Conservation (phyloP, 805 yeast genomes). For the Isabelozyma pseudorhagii region DNA sequence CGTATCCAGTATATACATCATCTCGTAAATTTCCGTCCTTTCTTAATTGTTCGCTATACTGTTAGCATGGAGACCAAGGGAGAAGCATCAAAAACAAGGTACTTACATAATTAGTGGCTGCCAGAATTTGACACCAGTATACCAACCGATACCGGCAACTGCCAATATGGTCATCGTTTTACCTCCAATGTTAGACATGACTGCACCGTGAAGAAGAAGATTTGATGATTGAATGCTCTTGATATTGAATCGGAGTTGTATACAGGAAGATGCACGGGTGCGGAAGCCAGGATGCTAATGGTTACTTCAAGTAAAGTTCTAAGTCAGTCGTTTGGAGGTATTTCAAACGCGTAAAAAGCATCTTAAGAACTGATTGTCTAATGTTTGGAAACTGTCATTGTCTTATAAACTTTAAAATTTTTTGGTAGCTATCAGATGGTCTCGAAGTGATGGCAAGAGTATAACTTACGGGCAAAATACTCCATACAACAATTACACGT, state of each 20-base stretch:
- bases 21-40: constrained; percentile 63
- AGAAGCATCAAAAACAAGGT: neutral
- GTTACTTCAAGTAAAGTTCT: too few species aligned
- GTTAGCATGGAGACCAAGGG: constrained; percentile 3
- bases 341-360: too few species aligned
- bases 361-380: too few species aligned
- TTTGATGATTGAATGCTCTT: neutral
- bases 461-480: too few species aligned
- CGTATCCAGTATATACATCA: constrained; percentile 55
- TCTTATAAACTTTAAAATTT: too few species aligned
- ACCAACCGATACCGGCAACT: constrained; percentile 32
- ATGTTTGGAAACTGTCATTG: too few species aligned
- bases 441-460: too few species aligned
- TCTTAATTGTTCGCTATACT: constrained; percentile 52
- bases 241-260: neutral
- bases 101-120: constrained; percentile 69
- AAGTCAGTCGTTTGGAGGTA: too few species aligned
- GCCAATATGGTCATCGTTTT: constrained; percentile 15
- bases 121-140: constrained; percentile 62
- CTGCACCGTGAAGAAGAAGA: neutral
- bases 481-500: too few species aligned
- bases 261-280: neutral
- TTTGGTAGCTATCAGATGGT: too few species aligned
- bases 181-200: constrained; percentile 9
- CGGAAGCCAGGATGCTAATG: too few species aligned